phyloP scores from a whole-genome alignment of 345 rosid genomes.

The Eucalyptus pauciflora region DNA sequence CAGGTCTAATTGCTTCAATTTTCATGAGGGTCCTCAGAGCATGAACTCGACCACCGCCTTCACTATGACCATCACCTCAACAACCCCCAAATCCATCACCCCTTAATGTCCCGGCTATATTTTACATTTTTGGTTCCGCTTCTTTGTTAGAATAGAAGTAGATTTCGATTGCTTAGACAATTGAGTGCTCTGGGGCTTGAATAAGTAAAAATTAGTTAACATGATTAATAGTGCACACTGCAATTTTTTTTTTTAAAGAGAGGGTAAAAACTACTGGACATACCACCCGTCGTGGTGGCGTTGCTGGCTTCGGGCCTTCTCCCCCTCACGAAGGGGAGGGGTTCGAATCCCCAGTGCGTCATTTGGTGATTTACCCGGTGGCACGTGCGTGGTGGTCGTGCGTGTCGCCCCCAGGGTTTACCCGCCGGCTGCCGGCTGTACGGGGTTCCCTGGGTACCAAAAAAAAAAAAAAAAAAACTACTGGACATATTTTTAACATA shows the following conservation, averaged over 20 bases:
- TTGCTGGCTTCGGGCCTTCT: too few species aligned
- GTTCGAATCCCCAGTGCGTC: too few species aligned
- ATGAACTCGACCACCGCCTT: neutral
- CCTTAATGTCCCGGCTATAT: accelerated
- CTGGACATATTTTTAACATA: accelerated
- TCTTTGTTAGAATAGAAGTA: neutral
- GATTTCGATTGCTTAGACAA: neutral
- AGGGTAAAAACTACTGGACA: neutral
- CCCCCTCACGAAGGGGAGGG: too few species aligned
- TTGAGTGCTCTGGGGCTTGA: neutral
- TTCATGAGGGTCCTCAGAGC: neutral
- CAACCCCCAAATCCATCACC: neutral
- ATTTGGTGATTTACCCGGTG: too few species aligned
- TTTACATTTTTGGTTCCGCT: neutral
- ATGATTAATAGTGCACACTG: neutral
- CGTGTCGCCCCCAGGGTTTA: too few species aligned
- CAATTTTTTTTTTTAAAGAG: neutral
- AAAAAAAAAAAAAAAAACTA: too few species aligned
- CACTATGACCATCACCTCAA: neutral
- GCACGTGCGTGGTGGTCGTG: too few species aligned
- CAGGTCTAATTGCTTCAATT: neutral
- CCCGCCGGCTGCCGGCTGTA: too few species aligned
- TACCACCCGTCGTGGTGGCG: too few species aligned
- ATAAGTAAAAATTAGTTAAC: neutral
- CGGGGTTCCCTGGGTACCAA: too few species aligned